Evolutionary conservation across 257 asterid genomes (phyloP).

Genomic region (Echium plantagineum): DNA sequence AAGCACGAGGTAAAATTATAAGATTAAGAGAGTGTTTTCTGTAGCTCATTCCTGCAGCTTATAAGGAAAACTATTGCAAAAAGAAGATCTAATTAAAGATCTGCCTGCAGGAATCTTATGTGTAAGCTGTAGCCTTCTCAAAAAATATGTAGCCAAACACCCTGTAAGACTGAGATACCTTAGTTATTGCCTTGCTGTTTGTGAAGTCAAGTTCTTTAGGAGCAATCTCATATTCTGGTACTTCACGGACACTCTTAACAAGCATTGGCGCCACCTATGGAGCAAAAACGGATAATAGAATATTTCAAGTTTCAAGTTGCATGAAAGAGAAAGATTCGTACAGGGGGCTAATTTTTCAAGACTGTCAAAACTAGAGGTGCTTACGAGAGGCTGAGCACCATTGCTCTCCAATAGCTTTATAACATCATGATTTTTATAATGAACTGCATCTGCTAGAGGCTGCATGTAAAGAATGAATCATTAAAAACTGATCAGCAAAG

Average conservation of each 20-base stretch:
- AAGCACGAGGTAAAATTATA: too few species aligned
- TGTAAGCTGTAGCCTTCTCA: neutral
- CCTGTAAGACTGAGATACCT: slow-evolving; percentile 30
- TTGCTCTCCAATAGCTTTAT: slow-evolving; percentile 65
- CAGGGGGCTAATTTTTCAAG: neutral
- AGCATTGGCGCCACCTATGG: slow-evolving; percentile 81
- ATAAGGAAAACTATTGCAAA: too few species aligned
- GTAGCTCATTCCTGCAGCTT: too few species aligned
- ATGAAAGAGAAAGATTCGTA: neutral
- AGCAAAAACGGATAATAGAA: neutral
- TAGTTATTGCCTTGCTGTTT: slow-evolving; percentile 49
- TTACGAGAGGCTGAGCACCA: slow-evolving; percentile 65
- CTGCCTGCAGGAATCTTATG: neutral
- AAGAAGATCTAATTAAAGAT: too few species aligned
- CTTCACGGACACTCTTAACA: slow-evolving; percentile 55
- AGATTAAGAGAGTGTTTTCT: too few species aligned
- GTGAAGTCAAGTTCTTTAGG: slow-evolving; percentile 81
- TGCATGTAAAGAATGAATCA: slow-evolving; percentile 23
- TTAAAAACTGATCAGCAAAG: neutral
- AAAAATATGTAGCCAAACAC: neutral
- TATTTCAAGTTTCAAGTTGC: neutral
- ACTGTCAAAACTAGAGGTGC: slow-evolving; percentile 4
- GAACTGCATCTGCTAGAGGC: slow-evolving; percentile 90
- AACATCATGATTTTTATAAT: slow-evolving; percentile 68
- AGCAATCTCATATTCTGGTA: slow-evolving; percentile 87